Evolutionary conservation across 345 rosid genomes (phyloP).

Genomic region (Populus nigra): DNA sequence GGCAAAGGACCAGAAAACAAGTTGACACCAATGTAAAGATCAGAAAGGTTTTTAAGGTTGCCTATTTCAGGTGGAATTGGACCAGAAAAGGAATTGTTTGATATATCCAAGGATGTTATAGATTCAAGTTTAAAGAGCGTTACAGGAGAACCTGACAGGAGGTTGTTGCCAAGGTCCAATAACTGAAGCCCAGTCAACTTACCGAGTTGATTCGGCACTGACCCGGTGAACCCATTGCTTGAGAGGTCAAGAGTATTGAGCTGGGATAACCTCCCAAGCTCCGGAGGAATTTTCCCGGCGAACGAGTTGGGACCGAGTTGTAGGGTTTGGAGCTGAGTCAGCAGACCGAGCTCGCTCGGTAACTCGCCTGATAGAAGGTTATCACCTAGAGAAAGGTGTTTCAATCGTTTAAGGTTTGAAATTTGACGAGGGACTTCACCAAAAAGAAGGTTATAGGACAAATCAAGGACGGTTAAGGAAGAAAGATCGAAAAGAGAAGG

Average conservation of each 20-base stretch:
- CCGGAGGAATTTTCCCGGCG: slow-evolving; percentile 54
- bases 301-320: slow-evolving; percentile 46
- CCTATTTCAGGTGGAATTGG: slow-evolving; percentile 59
- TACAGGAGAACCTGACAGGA: slow-evolving; percentile 57
- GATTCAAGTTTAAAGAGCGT: slow-evolving; percentile 44
- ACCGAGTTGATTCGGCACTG: slow-evolving; percentile 46
- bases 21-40: slow-evolving; percentile 73
- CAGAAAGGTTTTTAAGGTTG: slow-evolving; percentile 48
- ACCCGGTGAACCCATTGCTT: slow-evolving; percentile 50
- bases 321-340: slow-evolving; percentile 33
- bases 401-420: slow-evolving; percentile 26
- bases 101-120: slow-evolving; percentile 57
- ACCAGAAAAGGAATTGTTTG: slow-evolving; percentile 72
- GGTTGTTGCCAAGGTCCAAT: slow-evolving; percentile 63
- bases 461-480: slow-evolving; percentile 52
- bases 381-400: slow-evolving; percentile 34
- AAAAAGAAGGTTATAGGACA: slow-evolving; percentile 46
- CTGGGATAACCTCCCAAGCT: slow-evolving; percentile 39
- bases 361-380: slow-evolving; percentile 48
- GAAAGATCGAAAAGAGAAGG: slow-evolving; percentile 55
- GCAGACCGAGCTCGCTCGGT: slow-evolving; percentile 38
- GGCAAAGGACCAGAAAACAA: slow-evolving; percentile 66
- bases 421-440: slow-evolving; percentile 43
- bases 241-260: slow-evolving; percentile 69
- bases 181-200: slow-evolving; percentile 44